Evolutionary conservation across 257 asterid genomes (phyloP).

Genomic region (Buddleja alternifolia): DNA sequence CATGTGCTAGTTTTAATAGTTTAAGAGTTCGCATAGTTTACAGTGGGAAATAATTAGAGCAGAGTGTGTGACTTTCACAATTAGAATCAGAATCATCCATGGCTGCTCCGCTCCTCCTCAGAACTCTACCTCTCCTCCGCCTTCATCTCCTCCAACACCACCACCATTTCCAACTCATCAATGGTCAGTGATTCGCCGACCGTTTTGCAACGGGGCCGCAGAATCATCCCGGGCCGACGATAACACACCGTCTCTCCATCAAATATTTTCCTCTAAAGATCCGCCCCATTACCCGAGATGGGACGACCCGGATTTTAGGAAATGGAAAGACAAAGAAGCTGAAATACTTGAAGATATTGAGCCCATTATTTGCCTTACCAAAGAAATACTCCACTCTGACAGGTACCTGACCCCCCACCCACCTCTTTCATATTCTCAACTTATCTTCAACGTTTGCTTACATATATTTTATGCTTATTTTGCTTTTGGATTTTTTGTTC

Average conservation of each 20-base stretch:
- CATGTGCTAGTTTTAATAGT: no score
- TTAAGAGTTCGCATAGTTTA: no score
- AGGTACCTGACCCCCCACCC: constrained; percentile 41
- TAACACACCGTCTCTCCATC: constrained; percentile 24
- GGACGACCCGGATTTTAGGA: constrained; percentile 61
- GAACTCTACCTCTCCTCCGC: constrained; percentile 62
- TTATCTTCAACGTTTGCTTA: constrained; percentile 11
- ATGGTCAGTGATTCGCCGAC: constrained; percentile 37
- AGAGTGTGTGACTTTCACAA: no score
- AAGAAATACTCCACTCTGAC: constrained; percentile 76
- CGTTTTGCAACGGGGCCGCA: constrained; percentile 42
- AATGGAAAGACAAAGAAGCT: constrained; percentile 71
- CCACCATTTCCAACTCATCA: constrained; percentile 31
- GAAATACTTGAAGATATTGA: constrained; percentile 69
- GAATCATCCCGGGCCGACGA: constrained; percentile 41
- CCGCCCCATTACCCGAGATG: constrained; percentile 39
- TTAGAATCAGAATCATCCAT: no score
- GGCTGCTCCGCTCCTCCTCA: constrained; percentile 65
- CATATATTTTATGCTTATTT: not conserved
- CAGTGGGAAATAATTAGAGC: no score
- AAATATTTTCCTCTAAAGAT: constrained; percentile 32
- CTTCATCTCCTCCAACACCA: constrained; percentile 46
- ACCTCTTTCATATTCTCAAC: not conserved
- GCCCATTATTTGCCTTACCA: constrained; percentile 58
- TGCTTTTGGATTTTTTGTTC: not conserved